phyloP scores from a whole-genome alignment of 192 early-diverging fungal species.

The Entomortierella beljakovae region DNA sequence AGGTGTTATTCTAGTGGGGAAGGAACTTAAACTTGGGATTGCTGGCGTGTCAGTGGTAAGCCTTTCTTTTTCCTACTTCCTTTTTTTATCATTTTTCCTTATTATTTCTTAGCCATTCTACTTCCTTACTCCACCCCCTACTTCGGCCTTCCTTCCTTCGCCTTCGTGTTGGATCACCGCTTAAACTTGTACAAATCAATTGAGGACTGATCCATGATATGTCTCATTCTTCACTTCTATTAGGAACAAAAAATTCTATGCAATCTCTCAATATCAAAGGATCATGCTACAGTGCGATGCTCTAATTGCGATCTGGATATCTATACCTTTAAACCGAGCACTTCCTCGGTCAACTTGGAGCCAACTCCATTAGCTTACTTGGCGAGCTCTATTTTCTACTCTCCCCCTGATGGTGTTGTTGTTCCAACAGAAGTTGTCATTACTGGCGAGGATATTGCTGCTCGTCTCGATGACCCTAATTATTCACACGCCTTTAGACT shows the following conservation, averaged over 20 bases:
- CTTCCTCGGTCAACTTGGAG: conserved; percentile 32
- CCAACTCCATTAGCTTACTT: conserved; percentile 31
- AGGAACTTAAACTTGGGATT: conserved; percentile 35
- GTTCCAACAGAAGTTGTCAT: conserved; percentile 20
- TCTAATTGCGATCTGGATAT: conserved; percentile 40
- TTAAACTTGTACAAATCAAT: neutral
- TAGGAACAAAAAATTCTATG: conserved; percentile 55
- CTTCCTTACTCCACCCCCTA: no score
- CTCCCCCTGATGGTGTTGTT: conserved; percentile 32
- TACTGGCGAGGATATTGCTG: conserved; percentile 16
- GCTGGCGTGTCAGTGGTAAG: conserved; percentile 51
- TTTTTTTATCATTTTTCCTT: no score
- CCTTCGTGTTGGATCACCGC: no score
- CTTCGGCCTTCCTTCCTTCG: no score
- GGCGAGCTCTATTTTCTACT: conserved; percentile 28
- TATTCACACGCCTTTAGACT: conserved; percentile 47
- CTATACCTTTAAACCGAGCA: conserved; percentile 36
- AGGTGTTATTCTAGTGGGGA: conserved; percentile 3
- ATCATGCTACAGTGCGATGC: conserved; percentile 28
- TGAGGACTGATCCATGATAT: neutral
- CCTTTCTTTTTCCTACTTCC: neutral
- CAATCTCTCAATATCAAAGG: conserved; percentile 41
- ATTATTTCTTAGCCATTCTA: no score
- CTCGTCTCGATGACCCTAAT: conserved; percentile 13
- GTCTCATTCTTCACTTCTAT: neutral